Percentiles rank a stretch among this genome's conserved stretches.
Evolutionary conservation across 2,329 filamentous ascomycete species (phyloP).

Genomic region (Talaromyces albobiverticillius): DNA sequence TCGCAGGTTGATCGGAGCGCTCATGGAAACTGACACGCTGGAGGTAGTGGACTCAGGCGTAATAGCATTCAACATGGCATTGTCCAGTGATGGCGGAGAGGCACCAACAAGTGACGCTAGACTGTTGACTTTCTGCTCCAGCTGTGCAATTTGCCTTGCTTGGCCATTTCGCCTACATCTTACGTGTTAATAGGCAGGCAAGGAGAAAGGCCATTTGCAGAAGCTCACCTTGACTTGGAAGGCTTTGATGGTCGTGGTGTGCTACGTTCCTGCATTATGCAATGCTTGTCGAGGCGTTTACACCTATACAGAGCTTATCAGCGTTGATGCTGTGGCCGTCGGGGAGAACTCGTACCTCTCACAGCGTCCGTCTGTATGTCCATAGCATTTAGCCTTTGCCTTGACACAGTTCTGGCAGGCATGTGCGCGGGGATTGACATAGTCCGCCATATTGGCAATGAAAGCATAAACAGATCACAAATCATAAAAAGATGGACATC

Average conservation of each 20-base stretch:
- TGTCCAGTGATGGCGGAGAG: constrained; percentile 3
- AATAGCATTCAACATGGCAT: constrained; percentile 4
- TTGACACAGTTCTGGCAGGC: constrained; percentile 13
- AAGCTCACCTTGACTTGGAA: constrained; percentile 9
- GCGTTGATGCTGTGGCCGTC: background rate
- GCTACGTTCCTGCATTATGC: constrained; percentile 13
- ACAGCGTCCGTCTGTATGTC: constrained; percentile 7
- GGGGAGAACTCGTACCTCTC: constrained; percentile 8
- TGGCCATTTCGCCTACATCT: constrained; percentile 12
- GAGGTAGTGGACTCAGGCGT: constrained; percentile 5
- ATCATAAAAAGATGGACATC: constrained; percentile 1
- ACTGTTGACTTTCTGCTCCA: constrained; percentile 11
- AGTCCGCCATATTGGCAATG: constrained; percentile 8
- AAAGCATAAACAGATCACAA: background rate
- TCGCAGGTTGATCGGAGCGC: background rate
- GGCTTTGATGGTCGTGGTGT: constrained; percentile 11
- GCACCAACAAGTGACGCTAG: constrained; percentile 10
- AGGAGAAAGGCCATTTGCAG: background rate
- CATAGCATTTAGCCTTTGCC: constrained; percentile 12
- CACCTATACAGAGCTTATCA: constrained; percentile 6
- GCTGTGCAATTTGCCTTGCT: constrained; percentile 8
- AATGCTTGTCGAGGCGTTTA: constrained; percentile 13
- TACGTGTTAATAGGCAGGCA: constrained; percentile 4
- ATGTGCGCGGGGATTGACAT: constrained; percentile 11
- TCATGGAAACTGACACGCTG: constrained; percentile 4